Conservation (phyloP, 805 yeast species). For the Isabelozyma pseudorhagii region DNA sequence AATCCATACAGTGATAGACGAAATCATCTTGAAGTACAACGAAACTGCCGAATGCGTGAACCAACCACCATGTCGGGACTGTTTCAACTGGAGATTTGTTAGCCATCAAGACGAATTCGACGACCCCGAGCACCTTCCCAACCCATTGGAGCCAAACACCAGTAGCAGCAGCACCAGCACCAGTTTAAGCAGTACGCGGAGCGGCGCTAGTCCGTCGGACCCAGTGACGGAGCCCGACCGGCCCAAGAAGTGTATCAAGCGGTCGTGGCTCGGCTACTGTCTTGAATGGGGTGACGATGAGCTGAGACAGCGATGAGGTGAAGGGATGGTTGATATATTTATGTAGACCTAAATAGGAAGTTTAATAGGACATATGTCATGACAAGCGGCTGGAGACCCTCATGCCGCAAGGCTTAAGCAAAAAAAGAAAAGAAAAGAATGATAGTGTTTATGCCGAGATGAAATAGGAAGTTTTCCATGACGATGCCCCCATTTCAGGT, state of each 20-base stretch:
- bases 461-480: not conserved
- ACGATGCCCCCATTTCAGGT: not conserved
- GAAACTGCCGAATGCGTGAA: slow-evolving; percentile 69
- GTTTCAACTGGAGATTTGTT: slow-evolving; percentile 83
- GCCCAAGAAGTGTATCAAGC: slow-evolving; percentile 47
- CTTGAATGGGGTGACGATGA: slow-evolving; percentile 41
- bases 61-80: slow-evolving; percentile 85
- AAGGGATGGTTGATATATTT: not conserved
- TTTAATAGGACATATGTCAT: not conserved
- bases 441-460: not conserved
- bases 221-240: slow-evolving; percentile 11
- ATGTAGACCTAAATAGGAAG: not conserved
- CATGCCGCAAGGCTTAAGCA: not conserved
- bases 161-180: slow-evolving; percentile 2
- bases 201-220: not conserved
- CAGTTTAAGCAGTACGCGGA: slow-evolving; percentile 1
- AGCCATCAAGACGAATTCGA: slow-evolving; percentile 42
- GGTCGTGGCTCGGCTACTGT: slow-evolving; percentile 72
- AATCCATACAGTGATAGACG: slow-evolving; percentile 86
- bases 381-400: not conserved
- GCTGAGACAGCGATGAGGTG: too few species aligned
- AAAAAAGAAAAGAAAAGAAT: too few species aligned
- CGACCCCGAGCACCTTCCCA: slow-evolving; percentile 36
- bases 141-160: slow-evolving; percentile 30
- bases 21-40: slow-evolving; percentile 68